Evolutionary conservation across 495 filamentous ascomycete species (phyloP), one percentile per base, ranked within the genome.

Genomic region (Venustampulla echinocandica): DNA sequence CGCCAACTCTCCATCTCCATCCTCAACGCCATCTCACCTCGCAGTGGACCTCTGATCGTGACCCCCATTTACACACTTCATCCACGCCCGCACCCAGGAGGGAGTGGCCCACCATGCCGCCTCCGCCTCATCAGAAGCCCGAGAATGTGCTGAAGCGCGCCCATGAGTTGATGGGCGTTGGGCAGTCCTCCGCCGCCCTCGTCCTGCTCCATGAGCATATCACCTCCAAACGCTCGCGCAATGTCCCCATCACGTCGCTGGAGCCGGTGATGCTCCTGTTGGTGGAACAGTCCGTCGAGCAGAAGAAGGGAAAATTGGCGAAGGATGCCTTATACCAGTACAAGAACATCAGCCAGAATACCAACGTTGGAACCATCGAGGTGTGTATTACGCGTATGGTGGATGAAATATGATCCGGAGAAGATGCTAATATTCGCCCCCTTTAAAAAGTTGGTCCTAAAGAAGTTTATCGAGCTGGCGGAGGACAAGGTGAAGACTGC

Each of bases 291-390:
- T 94, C 84, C 53, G 92, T 98, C 54, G 89, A 95, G 59, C 81
- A 96, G 57, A 84, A 89, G 69, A 97, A 96, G 67, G 92, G 90
- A 48, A 98, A 97, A 67, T 75, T 90, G 22, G 92, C 92, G 65
- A 98, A 98, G 73, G 92, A 98, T 75, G 92, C 92, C 41, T 75
- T 98, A 22, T 98, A 97, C 61, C 89, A 95, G 59, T 98, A 98
- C 77, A 98, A 98, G 77, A 98, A 98, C 64, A 95, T 95, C 55
- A 86, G 87, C 38, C 92, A 98, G 68, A 98, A 97, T 69, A 95
- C 90, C 55, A 98, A 95, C 59, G 90, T 98, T 44, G 88, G 81
- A 56, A 97, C 93, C 27, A 98, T 98, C 64, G 92, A 98, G 79
- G 84, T 87, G 72, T 30, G 69, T 28, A 30, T 10, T n/a, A 10